A percentile compares a stretch with the other conserved stretches of the same genome.
Evolutionary conservation across 2,329 filamentous ascomycete genomes (phyloP).

Genomic region (Fusarium lateritium): DNA sequence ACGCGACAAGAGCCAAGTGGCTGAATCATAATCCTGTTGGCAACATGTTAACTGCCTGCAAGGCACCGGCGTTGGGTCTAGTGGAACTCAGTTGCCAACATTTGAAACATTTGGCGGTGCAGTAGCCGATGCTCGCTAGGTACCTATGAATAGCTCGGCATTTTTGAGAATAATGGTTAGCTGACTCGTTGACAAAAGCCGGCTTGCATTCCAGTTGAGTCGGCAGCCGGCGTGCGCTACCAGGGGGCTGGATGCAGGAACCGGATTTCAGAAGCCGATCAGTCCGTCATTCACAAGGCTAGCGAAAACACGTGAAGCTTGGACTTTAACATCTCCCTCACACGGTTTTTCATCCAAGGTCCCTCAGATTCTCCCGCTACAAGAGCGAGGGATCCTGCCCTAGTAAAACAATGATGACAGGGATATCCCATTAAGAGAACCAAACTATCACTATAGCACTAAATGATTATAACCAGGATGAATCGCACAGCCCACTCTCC

Average conservation of each 20-base stretch:
- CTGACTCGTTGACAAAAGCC: neutral
- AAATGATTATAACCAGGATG: slow-evolving; percentile 11
- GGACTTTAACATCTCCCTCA: neutral
- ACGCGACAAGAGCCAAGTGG: neutral
- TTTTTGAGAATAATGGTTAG: neutral
- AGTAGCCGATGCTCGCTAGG: neutral
- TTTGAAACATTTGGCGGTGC: neutral
- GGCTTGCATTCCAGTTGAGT: neutral
- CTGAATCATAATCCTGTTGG: neutral
- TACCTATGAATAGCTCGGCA: neutral
- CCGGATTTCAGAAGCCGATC: neutral
- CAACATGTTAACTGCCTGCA: neutral
- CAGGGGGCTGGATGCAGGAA: neutral
- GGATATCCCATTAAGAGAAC: neutral
- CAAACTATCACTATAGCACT: slow-evolving; percentile 1
- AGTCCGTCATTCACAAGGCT: too few relatives aligned
- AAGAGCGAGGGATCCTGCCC: too few relatives aligned
- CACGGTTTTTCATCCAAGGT: too few relatives aligned
- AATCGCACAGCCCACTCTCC: neutral
- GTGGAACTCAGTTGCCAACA: neutral
- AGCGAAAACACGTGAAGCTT: neutral
- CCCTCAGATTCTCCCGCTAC: too few relatives aligned
- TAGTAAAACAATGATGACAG: neutral
- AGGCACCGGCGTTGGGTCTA: neutral
- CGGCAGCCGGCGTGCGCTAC: neutral